Evolutionary conservation across 495 filamentous ascomycete species (phyloP).

Genomic region (Chaetomidium leptoderma): DNA sequence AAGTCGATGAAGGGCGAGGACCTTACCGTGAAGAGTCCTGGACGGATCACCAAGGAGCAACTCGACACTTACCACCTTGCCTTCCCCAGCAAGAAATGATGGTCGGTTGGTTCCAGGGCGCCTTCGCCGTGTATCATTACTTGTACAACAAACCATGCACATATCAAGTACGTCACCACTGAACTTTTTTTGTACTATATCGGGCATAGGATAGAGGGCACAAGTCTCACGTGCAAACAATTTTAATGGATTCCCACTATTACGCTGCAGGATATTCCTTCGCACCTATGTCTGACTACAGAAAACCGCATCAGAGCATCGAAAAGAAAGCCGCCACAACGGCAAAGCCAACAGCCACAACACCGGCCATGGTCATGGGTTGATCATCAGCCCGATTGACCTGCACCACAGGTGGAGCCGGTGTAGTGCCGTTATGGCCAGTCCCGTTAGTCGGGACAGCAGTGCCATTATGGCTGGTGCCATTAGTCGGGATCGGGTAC

Average conservation of each 20-base stretch:
- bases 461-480: background rate
- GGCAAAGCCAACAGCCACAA: background rate
- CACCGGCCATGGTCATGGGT: background rate
- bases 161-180: background rate
- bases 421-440: background rate
- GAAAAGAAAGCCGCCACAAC: background rate
- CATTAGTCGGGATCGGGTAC: background rate
- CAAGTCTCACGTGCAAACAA: background rate
- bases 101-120: background rate
- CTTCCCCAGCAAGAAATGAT: conserved; percentile 14
- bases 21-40: conserved; percentile 70
- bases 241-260: background rate
- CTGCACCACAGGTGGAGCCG: background rate
- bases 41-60: conserved; percentile 56
- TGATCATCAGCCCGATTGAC: background rate
- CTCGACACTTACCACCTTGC: conserved; percentile 66
- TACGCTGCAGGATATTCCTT: background rate
- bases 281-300: background rate
- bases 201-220: background rate
- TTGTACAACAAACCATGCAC: conserved; percentile 3
- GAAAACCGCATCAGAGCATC: background rate
- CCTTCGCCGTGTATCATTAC: background rate
- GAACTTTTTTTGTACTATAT: background rate
- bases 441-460: background rate
- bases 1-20: conserved; percentile 88